phyloP scores from a whole-genome alignment of 1,284 basidiomycete genomes.

The Cutaneotrichosporon daszewskae region DNA sequence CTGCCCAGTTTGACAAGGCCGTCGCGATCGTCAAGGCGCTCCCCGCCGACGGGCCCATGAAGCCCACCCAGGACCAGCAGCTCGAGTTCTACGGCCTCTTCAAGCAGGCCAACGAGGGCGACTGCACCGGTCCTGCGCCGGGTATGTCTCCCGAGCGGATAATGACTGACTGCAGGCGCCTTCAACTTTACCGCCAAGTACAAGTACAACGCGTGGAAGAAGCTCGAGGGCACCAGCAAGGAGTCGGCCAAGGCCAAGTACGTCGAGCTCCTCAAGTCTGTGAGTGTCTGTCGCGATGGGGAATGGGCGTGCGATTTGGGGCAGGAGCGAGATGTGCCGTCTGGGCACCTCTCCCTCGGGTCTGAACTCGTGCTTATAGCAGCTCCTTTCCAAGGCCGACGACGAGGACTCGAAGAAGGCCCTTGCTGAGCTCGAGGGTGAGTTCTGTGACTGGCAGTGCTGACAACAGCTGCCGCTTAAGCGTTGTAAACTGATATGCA shows the following conservation, averaged over 20 bases:
- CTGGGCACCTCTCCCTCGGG: not conserved
- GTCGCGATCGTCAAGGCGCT: constrained; percentile 60
- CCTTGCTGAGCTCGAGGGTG: constrained; percentile 58
- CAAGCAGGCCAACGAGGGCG: constrained; percentile 80
- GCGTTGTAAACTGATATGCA: not conserved
- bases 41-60: constrained; percentile 72
- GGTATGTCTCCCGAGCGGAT: constrained; percentile 22
- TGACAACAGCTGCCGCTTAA: constrained; percentile 11
- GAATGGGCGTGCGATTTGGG: too few species aligned
- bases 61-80: constrained; percentile 69
- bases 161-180: constrained; percentile 13
- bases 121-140: constrained; percentile 40
- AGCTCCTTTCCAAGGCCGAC: constrained; percentile 57
- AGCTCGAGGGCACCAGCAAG: constrained; percentile 63
- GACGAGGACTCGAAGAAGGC: constrained; percentile 58
- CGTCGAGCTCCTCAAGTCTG: constrained; percentile 65
- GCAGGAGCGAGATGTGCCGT: not conserved
- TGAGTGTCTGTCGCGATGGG: constrained; percentile 43
- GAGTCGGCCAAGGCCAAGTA: constrained; percentile 68
- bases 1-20: constrained; percentile 59
- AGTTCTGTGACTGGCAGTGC: constrained; percentile 8
- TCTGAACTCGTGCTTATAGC: constrained; percentile 4
- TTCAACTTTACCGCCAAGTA: constrained; percentile 48
- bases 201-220: constrained; percentile 72
- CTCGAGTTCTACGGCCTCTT: constrained; percentile 87